Percentiles rank a stretch among this genome's conserved stretches.
Conservation (phyloP, 164 flowering plant genomes). For the Pachysandra terminalis region DNA sequence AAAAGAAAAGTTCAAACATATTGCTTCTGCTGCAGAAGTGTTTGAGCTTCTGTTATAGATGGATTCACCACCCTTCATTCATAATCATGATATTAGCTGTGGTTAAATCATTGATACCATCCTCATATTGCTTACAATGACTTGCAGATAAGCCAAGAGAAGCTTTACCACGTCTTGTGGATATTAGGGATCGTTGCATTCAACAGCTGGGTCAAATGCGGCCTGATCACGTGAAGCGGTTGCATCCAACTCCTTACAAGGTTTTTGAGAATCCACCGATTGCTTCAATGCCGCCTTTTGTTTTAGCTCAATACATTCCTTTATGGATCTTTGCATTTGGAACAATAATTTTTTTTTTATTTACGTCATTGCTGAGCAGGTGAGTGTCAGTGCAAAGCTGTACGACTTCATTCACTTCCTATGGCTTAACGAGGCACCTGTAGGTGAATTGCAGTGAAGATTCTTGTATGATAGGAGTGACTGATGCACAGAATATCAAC, state of each 20-base stretch:
- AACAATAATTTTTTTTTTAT: neutral
- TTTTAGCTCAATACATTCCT: neutral
- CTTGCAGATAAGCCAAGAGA: constrained; percentile 58
- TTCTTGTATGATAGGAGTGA: neutral
- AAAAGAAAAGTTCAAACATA: neutral
- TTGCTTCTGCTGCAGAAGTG: neutral
- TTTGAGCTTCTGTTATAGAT: neutral
- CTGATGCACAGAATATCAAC: neutral
- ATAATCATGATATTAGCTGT: too few species aligned
- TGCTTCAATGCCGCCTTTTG: neutral
- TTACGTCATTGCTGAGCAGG: constrained; percentile 39
- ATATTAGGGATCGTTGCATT: constrained; percentile 73
- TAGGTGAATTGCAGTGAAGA: constrained; percentile 86
- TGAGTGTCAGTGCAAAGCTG: constrained; percentile 90
- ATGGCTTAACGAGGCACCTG: constrained; percentile 99
- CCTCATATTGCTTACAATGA: constrained; percentile 1
- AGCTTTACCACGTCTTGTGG: constrained; percentile 55
- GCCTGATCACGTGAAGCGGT: constrained; percentile 94
- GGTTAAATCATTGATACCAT: neutral
- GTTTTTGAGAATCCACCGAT: constrained; percentile 29
- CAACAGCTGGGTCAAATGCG: constrained; percentile 88
- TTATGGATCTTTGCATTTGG: neutral
- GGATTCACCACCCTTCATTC: neutral
- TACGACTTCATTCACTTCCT: constrained; percentile 97
- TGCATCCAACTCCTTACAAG: constrained; percentile 99